Evolutionary conservation across 225 moss, liverwort and hornwort genomes (phyloP), one percentile per base, ranked within the genome.

Genomic region (Straminergon stramineum): DNA sequence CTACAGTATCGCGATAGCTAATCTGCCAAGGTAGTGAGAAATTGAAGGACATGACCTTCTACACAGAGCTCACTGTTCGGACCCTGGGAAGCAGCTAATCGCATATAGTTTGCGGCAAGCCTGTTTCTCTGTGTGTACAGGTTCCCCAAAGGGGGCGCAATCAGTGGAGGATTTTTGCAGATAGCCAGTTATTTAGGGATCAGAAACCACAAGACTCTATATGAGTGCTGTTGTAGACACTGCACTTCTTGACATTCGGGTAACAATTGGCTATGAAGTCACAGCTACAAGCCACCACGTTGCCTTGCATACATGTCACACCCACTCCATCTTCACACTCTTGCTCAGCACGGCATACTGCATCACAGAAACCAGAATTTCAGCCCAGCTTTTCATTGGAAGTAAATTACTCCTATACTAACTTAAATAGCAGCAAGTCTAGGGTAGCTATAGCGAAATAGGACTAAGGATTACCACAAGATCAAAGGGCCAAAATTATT

Each of bases 301-400:
- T 68, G 65, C 91, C 93, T 62, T 90, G 87, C 91, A 91, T 93
- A 85, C 94, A 94, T 23, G 90, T 94, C 84, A 94, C 93, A 16
- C 93, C 91, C 74, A 92, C 94, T 84, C 88, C 91, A 5, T 93
- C 93, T 68, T 88, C 94, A 21, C 94, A 94, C 66, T 93, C 93
- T 87, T 93, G 93, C 91, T 92, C 90, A 58, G 80, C 88, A 12
- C 84, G 88, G 79, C 94, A 94, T 11, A 93, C 94, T 94, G 82
- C 87, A 82, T 34, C 55, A 68, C 18, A 60, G n/a, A 48, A 76
- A 52, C 30, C 63, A 24, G 35, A 82, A 11, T 14, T 58, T 71
- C 34, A 82, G 82, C 43, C 37, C 53, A 76, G 62, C 51, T 66
- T 53, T 22, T 22, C 43, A 41, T 23, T 20, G 32, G 43, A 58